Percentiles rank a stretch among this genome's conserved stretches.
These are phyloP conservation scores for Bondarzewia mesenterica DNA, from an alignment of 1,284 basidiomycete genomes.

Conservation along the genomic window DNA sequence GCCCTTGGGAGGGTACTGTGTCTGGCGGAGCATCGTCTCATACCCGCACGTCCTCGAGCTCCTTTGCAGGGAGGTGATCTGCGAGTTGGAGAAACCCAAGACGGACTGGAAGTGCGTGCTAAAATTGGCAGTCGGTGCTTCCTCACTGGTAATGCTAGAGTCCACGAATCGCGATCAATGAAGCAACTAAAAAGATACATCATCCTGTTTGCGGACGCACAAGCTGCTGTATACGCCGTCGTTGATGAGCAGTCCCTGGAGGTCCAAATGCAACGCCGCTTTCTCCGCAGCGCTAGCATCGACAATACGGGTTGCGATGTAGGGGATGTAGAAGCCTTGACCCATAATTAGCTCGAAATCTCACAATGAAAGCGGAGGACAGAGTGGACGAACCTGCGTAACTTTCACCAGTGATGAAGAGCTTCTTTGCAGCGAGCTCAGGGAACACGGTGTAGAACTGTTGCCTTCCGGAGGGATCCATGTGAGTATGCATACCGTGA, in stretches of 20 bases:
- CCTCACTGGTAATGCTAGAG: background rate
- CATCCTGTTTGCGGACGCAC: background rate
- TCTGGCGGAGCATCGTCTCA: background rate
- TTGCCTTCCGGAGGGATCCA: too few relatives aligned
- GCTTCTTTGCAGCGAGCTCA: background rate
- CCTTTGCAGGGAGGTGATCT: background rate
- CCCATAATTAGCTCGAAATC: background rate
- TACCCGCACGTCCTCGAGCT: background rate
- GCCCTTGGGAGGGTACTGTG: background rate
- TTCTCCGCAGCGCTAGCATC: background rate
- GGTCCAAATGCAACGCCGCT: background rate
- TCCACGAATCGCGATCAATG: background rate
- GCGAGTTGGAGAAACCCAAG: background rate
- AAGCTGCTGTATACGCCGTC: slow-evolving; percentile 3
- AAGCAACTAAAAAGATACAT: background rate
- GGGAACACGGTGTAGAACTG: slow-evolving; percentile 1
- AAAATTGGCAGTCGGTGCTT: background rate
- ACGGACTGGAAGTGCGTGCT: background rate
- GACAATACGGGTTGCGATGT: background rate
- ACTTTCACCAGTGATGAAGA: slow-evolving; percentile 2
- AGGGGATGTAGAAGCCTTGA: background rate
- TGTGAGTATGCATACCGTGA: background rate
- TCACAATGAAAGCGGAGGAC: background rate
- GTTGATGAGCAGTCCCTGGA: slow-evolving; percentile 2
- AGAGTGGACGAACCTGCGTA: background rate